Percentiles rank a stretch among this genome's conserved stretches.
phyloP scores from a whole-genome alignment of 257 asterid genomes.

The Penstemon davidsonii region DNA sequence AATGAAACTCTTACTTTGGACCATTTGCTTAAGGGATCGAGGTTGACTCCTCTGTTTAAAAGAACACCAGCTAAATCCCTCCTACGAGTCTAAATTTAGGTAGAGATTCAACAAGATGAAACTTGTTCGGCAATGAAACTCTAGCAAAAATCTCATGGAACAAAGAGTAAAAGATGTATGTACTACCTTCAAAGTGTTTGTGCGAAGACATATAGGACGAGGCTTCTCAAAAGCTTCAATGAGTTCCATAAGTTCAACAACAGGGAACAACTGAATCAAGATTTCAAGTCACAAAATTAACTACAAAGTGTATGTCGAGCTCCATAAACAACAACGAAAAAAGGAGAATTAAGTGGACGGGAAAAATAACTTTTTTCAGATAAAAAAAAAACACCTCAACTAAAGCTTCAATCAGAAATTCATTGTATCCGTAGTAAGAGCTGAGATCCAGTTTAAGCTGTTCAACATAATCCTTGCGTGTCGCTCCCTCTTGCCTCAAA shows the following conservation, averaged over 20 bases:
- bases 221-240: conserved; percentile 96
- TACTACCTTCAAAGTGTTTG: conserved; percentile 85
- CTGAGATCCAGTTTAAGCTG: conserved; percentile 70
- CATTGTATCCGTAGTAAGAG: conserved; percentile 89
- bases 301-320: conserved; percentile 19
- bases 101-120: conserved; percentile 23
- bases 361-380: conserved; percentile 9
- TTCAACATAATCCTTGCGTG: conserved; percentile 74
- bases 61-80: conserved; percentile 96
- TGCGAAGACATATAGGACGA: conserved; percentile 78
- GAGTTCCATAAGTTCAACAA: conserved; percentile 88
- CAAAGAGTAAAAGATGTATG: background rate
- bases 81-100: conserved; percentile 69
- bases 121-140: conserved; percentile 18
- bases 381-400: conserved; percentile 60
- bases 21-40: conserved; percentile 96
- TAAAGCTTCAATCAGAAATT: conserved; percentile 69
- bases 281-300: conserved; percentile 23
- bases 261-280: conserved; percentile 73
- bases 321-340: background rate
- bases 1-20: conserved; percentile 65
- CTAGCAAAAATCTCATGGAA: background rate
- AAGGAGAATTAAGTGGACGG: background rate
- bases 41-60: conserved; percentile 92
- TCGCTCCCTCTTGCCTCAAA: conserved; percentile 72